Base-by-base conservation (phyloP, 306 rosid genomes). In the Prunus armeniaca region DNA sequence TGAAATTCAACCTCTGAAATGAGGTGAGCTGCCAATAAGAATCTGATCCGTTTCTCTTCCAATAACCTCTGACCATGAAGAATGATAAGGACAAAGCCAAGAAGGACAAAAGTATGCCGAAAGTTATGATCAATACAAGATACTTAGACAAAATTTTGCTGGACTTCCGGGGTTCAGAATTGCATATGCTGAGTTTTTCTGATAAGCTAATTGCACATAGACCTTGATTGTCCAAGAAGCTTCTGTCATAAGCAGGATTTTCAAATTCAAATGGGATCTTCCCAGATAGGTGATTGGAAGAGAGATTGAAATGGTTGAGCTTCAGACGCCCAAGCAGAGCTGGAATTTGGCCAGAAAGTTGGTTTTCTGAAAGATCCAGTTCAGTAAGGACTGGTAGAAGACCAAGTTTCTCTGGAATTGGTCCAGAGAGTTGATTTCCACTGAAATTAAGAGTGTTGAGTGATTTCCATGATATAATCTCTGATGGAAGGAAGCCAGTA, bases 201-300 rank as follows among this genome's bases (percentile, higher is more conserved):
- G 28, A 13, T 6, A 64, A 41, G 8, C 18, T 83, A 52, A 73
- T 86, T 1, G 87, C 60, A 68, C 96, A 92, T 1, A 95, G 96
- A 52, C 87, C 89, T 38, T 85, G 76, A 76, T 95, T 90, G 85
- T 89, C 67, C 86, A 88, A 84, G 87, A 95, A 92, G 89, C 90
- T 88, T 30, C 6, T 65, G 10, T 63, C 76, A 83, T 18, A 84
- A 0, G 60, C 91, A 25, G 75, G 3, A 73, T 76, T 92, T 51
- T 84, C 88, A 0, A 90, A 41, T 22, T 27, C 79, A 67, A 45
- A 55, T 2, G 97, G 97, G 71, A 95, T 69, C n/a, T 52, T 81
- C 38, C 97, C 95, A 0, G 78, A 56, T 49, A 94, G 82, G 19
- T 9, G 63, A 83, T 94, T 90, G 25, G 92, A 88, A 52, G 92